These are phyloP conservation scores for Xerophyta viscosa DNA, from an alignment of 106 monocot genomes.

Conservation along the genomic window DNA sequence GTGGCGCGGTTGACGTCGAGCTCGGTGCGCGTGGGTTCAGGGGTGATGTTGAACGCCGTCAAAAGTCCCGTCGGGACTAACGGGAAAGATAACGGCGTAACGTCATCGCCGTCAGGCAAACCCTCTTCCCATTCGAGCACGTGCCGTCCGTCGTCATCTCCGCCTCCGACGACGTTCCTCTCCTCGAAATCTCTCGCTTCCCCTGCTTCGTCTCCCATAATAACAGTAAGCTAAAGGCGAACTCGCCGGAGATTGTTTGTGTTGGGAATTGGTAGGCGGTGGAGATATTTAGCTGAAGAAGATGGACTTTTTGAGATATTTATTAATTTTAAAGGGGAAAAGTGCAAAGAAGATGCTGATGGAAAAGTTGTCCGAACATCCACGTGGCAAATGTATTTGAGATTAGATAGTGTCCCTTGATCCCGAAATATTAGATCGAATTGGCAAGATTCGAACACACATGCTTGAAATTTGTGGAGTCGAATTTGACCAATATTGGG, in stretches of 20 bases:
- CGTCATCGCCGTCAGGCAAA: conserved; percentile 42
- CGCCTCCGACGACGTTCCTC: conserved; percentile 2
- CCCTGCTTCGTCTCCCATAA: no score
- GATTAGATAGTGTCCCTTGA: no score
- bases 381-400: no score
- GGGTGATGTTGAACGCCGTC: conserved; percentile 55
- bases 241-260: no score
- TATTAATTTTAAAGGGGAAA: conserved; percentile 2
- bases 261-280: no score
- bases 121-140: conserved; percentile 65
- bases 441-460: no score
- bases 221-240: no score
- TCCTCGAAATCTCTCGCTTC: no score
- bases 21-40: conserved; percentile 27
- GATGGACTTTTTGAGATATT: neutral
- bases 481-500: no score
- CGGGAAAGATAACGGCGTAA: conserved; percentile 41
- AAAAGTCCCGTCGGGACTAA: conserved; percentile 54
- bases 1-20: conserved; percentile 48
- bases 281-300: neutral
- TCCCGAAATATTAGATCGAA: no score
- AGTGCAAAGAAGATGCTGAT: conserved; percentile 2
- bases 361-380: neutral
- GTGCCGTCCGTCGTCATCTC: conserved; percentile 2
- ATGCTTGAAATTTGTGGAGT: no score